Evolutionary conservation across 169 alveolate genomes (phyloP).

Genomic region (Plasmodium gaboni): DNA sequence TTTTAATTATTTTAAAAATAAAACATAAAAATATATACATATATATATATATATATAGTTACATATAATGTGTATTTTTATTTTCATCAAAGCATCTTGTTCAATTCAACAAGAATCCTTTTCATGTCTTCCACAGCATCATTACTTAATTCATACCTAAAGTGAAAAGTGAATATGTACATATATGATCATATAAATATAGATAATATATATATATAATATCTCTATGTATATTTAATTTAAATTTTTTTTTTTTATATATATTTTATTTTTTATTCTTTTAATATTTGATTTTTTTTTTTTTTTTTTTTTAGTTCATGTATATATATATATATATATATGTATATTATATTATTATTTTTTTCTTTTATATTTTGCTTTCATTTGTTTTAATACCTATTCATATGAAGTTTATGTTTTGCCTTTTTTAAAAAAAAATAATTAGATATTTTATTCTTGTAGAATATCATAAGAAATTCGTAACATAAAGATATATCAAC

Average conservation of each 20-base stretch:
- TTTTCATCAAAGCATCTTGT: constrained; percentile 26
- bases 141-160: constrained; percentile 42
- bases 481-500: constrained; percentile 17
- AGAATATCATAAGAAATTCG: constrained; percentile 28
- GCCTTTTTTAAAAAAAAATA: constrained; percentile 66
- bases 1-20: too few species aligned
- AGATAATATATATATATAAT: background rate
- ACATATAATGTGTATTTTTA: background rate
- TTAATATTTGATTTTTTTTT: too few species aligned
- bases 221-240: too few species aligned
- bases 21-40: too few species aligned
- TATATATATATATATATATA: background rate
- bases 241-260: too few species aligned
- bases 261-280: too few species aligned
- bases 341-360: background rate
- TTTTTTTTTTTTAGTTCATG: background rate
- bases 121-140: constrained; percentile 15
- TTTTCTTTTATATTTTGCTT: background rate
- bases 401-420: constrained; percentile 29
- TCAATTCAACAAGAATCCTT: constrained; percentile 32
- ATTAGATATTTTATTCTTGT: constrained; percentile 45
- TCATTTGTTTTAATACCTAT: constrained; percentile 31
- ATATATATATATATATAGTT: too few species aligned
- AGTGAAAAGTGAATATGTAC: background rate
- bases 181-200: background rate